Conservation (phyloP, 1,139 yeast species). For the Saccharomyces hybrid region DNA sequence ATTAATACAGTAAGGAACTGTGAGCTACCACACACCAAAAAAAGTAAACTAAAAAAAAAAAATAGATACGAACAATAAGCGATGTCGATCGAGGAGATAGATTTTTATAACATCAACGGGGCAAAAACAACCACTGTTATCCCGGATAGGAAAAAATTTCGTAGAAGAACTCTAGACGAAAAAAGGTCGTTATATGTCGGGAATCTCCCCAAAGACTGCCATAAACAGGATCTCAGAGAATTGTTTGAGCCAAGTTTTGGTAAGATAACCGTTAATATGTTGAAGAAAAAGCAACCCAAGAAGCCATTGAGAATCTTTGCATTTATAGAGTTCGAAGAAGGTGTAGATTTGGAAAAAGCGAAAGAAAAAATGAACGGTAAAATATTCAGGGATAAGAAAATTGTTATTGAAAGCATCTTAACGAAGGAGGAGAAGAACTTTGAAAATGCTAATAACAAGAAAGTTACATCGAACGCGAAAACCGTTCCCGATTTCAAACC, state of each 20-base stretch:
- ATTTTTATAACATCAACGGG: not conserved
- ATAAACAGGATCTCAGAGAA: conserved; percentile 27
- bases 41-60: not conserved
- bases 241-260: conserved; percentile 15
- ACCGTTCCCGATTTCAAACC: not conserved
- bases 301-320: not conserved
- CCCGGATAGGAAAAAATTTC: not conserved
- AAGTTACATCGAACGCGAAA: not conserved
- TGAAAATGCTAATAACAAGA: not conserved
- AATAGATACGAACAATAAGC: not conserved
- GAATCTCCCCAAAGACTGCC: conserved; percentile 29
- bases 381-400: not conserved
- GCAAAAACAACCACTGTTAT: not conserved
- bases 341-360: not conserved
- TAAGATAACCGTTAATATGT: not conserved
- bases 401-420: not conserved
- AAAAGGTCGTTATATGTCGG: conserved; percentile 26
- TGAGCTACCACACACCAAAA: not conserved
- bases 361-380: not conserved
- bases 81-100: not conserved
- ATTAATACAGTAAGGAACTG: not conserved
- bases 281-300: not conserved
- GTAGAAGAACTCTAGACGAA: not conserved
- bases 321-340: not conserved
- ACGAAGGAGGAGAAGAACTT: not conserved